Conservation (phyloP, 1,284 basidiomycete species). For the Tilletia horrida region DNA sequence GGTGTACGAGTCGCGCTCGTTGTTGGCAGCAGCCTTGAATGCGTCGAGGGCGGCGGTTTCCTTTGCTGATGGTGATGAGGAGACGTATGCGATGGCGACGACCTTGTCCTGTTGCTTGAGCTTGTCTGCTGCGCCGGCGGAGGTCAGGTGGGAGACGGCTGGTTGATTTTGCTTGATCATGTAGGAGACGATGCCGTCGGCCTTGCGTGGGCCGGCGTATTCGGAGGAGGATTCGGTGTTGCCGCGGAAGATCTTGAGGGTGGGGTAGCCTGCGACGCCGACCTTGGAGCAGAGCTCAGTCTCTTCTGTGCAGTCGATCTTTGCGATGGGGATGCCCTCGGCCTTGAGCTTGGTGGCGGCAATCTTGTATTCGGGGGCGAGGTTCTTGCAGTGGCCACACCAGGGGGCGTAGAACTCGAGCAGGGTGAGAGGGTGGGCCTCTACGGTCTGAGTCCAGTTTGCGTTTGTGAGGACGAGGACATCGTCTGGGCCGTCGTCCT, state of each 20-base stretch:
- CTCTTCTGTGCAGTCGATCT: slow-evolving; percentile 67
- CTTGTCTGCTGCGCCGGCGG: slow-evolving; percentile 77
- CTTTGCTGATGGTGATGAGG: slow-evolving; percentile 65
- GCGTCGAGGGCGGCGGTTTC: slow-evolving; percentile 60
- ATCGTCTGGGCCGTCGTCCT: slow-evolving; percentile 74
- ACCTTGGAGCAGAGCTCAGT: slow-evolving; percentile 58
- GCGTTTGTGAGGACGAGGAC: slow-evolving; percentile 76
- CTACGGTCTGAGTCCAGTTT: slow-evolving; percentile 72
- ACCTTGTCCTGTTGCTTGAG: slow-evolving; percentile 77
- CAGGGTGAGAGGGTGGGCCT: slow-evolving; percentile 87
- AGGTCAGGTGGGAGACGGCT: slow-evolving; percentile 78
- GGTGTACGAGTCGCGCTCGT: slow-evolving; percentile 84
- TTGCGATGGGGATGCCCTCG: slow-evolving; percentile 86
- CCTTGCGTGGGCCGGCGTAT: slow-evolving; percentile 84
- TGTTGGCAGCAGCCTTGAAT: slow-evolving; percentile 69
- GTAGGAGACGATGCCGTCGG: slow-evolving; percentile 94
- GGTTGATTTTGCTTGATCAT: slow-evolving; percentile 93
- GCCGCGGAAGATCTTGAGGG: slow-evolving; percentile 85
- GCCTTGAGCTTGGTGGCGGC: slow-evolving; percentile 84
- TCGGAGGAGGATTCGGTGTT: slow-evolving; percentile 64
- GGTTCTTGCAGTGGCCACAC: slow-evolving; percentile 79
- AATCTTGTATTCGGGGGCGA: slow-evolving; percentile 76
- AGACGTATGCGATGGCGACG: slow-evolving; percentile 80
- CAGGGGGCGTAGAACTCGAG: slow-evolving; percentile 92
- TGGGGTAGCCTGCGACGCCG: slow-evolving; percentile 89